phyloP scores from a whole-genome alignment of 495 filamentous ascomycete species.

The Penicillium canariense region DNA sequence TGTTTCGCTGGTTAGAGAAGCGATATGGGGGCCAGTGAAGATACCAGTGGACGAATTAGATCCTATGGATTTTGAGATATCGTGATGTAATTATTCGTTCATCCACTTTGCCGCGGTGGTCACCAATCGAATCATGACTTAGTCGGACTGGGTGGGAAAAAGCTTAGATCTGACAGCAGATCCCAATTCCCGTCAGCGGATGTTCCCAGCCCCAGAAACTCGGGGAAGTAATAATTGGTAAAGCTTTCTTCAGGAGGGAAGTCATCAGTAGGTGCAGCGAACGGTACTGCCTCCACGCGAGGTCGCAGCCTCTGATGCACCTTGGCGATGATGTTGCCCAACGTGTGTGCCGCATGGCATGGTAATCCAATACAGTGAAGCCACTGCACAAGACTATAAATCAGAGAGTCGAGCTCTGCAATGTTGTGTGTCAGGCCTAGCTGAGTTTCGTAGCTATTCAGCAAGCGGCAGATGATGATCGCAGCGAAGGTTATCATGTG shows the following conservation, averaged over 20 bases:
- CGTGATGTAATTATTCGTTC: background rate
- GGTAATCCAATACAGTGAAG: constrained; percentile 44
- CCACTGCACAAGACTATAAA: constrained; percentile 39
- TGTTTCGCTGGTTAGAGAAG: constrained; percentile 26
- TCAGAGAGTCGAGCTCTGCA: constrained; percentile 30
- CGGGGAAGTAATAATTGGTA: constrained; percentile 30
- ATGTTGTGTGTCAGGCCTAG: constrained; percentile 26
- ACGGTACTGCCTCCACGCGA: constrained; percentile 11
- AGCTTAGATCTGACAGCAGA: constrained; percentile 21
- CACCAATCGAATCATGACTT: background rate
- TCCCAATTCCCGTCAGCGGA: constrained; percentile 30
- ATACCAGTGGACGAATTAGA: background rate
- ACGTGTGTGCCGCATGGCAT: constrained; percentile 44
- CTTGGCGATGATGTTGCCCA: constrained; percentile 38
- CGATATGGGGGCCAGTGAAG: constrained; percentile 9
- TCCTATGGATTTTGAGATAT: too few relatives aligned
- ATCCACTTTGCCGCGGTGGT: background rate
- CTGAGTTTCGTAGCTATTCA: constrained; percentile 37
- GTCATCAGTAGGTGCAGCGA: constrained; percentile 9
- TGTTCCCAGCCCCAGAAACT: constrained; percentile 28
- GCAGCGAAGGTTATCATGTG: constrained; percentile 50
- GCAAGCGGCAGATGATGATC: constrained; percentile 39
- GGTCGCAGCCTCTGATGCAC: constrained; percentile 25
- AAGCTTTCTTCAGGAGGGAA: constrained; percentile 16
- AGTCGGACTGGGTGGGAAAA: constrained; percentile 21